These are phyloP conservation scores for Blastobotrys peoriensis DNA, from an alignment of 805 yeast genomes.

Conservation along the genomic window DNA sequence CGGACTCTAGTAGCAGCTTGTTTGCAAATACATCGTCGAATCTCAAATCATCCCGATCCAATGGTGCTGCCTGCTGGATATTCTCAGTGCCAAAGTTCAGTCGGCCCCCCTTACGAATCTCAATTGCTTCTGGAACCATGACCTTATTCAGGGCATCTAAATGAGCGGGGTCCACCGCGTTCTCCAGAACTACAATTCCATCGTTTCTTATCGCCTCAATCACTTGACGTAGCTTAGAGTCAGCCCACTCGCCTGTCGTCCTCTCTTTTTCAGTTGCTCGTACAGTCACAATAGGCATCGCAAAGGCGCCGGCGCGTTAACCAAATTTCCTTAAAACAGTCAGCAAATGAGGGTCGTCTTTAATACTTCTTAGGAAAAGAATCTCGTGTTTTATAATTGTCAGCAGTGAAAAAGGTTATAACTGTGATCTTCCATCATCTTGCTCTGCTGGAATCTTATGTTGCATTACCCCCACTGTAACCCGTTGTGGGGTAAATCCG, in stretches of 20 bases:
- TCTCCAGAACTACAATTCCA: conserved; percentile 14
- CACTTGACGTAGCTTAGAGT: conserved; percentile 9
- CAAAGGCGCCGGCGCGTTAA: background rate
- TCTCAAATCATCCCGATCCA: conserved; percentile 8
- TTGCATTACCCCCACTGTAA: too few relatives aligned
- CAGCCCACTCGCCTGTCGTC: conserved; percentile 10
- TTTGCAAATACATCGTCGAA: conserved; percentile 14
- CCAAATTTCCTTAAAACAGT: background rate
- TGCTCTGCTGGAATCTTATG: too few relatives aligned
- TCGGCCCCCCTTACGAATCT: conserved; percentile 3
- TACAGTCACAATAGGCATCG: conserved; percentile 1
- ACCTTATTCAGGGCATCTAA: conserved; percentile 12
- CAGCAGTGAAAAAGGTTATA: too few relatives aligned
- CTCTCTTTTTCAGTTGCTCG: conserved; percentile 7
- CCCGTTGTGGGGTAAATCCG: too few relatives aligned
- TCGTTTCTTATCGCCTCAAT: conserved; percentile 12
- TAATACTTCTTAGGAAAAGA: background rate
- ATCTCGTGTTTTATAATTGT: background rate
- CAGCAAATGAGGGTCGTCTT: background rate
- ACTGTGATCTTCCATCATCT: too few relatives aligned
- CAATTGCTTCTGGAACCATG: conserved; percentile 13
- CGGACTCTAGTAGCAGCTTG: conserved; percentile 12
- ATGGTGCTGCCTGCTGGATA: conserved; percentile 18
- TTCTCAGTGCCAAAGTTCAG: conserved; percentile 16
- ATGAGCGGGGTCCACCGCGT: conserved; percentile 12